These are phyloP conservation scores for Gryganskiella cystojenkinii DNA, from an alignment of 192 early-diverging fungal species.

Conservation along the genomic window DNA sequence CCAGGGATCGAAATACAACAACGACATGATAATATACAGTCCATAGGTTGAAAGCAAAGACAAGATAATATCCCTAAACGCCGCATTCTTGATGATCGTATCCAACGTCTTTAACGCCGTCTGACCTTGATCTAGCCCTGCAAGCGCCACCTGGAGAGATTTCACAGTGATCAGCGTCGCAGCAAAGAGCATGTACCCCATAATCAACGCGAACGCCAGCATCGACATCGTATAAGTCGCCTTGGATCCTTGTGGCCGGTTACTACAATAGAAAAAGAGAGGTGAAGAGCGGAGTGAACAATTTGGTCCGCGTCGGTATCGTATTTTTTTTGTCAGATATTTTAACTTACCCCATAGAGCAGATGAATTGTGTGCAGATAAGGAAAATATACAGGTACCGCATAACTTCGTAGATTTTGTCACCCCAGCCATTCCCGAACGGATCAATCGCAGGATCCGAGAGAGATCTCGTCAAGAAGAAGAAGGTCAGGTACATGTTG, in stretches of 20 bases:
- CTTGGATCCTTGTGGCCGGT: conserved; percentile 76
- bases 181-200: conserved; percentile 68
- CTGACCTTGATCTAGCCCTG: conserved; percentile 37
- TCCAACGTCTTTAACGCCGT: conserved; percentile 50
- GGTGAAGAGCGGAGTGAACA: not conserved
- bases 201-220: conserved; percentile 59
- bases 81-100: conserved; percentile 47
- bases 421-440: conserved; percentile 58
- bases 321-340: conserved; percentile 60
- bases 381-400: conserved; percentile 63
- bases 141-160: conserved; percentile 49
- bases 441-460: conserved; percentile 54
- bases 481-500: conserved; percentile 73
- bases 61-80: conserved; percentile 66
- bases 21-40: conserved; percentile 71
- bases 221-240: conserved; percentile 66
- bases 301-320: too few species aligned
- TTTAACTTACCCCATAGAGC: conserved; percentile 70
- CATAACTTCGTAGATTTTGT: conserved; percentile 54
- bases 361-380: conserved; percentile 59
- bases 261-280: conserved; percentile 46
- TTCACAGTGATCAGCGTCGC: conserved; percentile 58
- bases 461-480: conserved; percentile 61
- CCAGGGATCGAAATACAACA: conserved; percentile 80
- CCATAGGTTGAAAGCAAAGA: conserved; percentile 74